Conservation (phyloP, 2,329 filamentous ascomycete genomes). For the Aspergillus cejpii region DNA sequence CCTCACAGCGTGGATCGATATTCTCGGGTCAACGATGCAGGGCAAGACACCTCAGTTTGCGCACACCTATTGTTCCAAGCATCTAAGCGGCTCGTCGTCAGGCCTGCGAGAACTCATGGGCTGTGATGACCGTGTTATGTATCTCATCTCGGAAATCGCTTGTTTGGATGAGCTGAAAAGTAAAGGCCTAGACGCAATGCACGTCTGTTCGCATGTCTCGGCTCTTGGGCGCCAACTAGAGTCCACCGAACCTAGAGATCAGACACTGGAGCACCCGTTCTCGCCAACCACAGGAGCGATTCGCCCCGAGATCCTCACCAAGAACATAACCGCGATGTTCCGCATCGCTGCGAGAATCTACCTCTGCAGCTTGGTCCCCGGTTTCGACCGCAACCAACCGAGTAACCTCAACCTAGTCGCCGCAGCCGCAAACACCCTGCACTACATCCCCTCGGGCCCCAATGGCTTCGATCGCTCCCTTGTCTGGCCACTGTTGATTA, state of each 20-base stretch:
- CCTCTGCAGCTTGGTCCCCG: slow-evolving; percentile 89
- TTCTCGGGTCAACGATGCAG: slow-evolving; percentile 87
- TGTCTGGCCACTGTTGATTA: slow-evolving; percentile 87
- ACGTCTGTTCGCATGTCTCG: slow-evolving; percentile 80
- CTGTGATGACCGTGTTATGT: slow-evolving; percentile 96
- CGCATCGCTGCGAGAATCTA: slow-evolving; percentile 90
- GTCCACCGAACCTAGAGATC: slow-evolving; percentile 63
- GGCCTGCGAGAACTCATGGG: slow-evolving; percentile 93
- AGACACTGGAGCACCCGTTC: slow-evolving; percentile 54
- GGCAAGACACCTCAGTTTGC: slow-evolving; percentile 81
- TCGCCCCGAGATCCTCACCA: slow-evolving; percentile 72
- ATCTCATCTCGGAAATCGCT: slow-evolving; percentile 93
- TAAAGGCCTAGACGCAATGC: slow-evolving; percentile 71
- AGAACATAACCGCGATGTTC: slow-evolving; percentile 86
- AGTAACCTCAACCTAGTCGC: slow-evolving; percentile 71
- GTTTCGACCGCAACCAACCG: slow-evolving; percentile 67
- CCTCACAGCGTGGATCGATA: slow-evolving; percentile 84
- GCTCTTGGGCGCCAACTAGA: slow-evolving; percentile 83
- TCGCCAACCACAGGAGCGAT: slow-evolving; percentile 60
- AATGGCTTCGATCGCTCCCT: slow-evolving; percentile 83
- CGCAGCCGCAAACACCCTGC: slow-evolving; percentile 68
- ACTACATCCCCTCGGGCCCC: slow-evolving; percentile 73
- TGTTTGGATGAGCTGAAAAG: slow-evolving; percentile 86
- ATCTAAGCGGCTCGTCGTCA: slow-evolving; percentile 58
- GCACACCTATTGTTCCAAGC: slow-evolving; percentile 92